Percentiles rank a stretch among this genome's conserved stretches.
Conservation (phyloP, 1,139 yeast species). For the Taphrina wiesneri region DNA sequence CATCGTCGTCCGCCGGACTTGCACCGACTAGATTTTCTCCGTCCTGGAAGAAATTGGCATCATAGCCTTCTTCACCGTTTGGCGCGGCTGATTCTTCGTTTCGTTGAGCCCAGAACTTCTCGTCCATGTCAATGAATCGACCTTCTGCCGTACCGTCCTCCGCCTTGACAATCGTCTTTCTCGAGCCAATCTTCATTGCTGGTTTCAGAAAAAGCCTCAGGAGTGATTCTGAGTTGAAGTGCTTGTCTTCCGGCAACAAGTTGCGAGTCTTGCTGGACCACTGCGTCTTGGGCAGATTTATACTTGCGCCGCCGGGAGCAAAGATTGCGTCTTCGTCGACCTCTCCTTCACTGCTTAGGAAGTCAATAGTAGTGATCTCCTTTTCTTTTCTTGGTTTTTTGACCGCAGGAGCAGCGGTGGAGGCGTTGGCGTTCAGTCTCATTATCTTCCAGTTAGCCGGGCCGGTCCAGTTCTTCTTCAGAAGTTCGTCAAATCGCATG, state of each 20-base stretch:
- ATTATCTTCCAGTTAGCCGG: constrained; percentile 92
- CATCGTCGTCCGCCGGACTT: constrained; percentile 39
- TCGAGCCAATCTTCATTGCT: constrained; percentile 42
- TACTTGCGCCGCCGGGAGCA: constrained; percentile 50
- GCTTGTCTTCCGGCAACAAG: constrained; percentile 71
- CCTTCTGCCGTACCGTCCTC: constrained; percentile 24
- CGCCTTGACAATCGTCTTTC: constrained; percentile 33
- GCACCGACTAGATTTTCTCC: constrained; percentile 42
- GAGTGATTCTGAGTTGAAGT: constrained; percentile 68
- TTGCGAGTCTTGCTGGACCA: constrained; percentile 51
- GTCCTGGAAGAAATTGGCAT: constrained; percentile 52
- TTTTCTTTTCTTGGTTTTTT: constrained; percentile 44
- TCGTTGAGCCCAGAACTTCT: constrained; percentile 68
- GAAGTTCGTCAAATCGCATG: constrained; percentile 73
- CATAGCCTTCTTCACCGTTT: constrained; percentile 47
- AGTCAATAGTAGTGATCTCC: constrained; percentile 53
- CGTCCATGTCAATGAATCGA: constrained; percentile 50
- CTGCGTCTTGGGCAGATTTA: constrained; percentile 52
- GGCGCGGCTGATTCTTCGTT: constrained; percentile 40
- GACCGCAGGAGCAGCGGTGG: constrained; percentile 1
- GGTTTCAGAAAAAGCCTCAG: constrained; percentile 73
- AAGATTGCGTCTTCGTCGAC: constrained; percentile 55
- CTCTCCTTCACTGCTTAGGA: constrained; percentile 52
- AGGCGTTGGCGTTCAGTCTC: constrained; percentile 48
- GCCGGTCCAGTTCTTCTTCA: constrained; percentile 80